Percentiles rank a stretch among this genome's conserved stretches.
Conservation (phyloP, 1,284 basidiomycete species). For the Cryptococcus sp. region DNA sequence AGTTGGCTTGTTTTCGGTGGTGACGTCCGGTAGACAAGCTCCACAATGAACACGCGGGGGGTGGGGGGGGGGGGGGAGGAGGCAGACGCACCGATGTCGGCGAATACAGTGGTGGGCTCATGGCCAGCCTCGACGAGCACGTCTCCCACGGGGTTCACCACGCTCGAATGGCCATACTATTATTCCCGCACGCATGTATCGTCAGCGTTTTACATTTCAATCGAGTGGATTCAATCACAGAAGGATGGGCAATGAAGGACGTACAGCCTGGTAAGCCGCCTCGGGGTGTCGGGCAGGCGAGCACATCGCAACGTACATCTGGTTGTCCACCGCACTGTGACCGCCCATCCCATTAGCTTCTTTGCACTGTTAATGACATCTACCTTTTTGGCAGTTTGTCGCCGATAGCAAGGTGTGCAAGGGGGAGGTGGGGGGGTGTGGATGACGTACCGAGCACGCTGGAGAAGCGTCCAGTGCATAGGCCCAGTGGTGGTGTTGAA, state of each 20-base stretch:
- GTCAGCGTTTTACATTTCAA: neutral
- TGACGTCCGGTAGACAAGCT: neutral
- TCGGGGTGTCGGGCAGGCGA: conserved; percentile 84
- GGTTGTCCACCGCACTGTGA: conserved; percentile 86
- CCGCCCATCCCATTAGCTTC: neutral
- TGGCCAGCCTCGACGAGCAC: conserved; percentile 75
- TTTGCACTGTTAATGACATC: neutral
- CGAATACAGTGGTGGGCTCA: conserved; percentile 74
- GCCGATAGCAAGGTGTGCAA: neutral
- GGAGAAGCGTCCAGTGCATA: conserved; percentile 92
- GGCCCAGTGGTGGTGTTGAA: conserved; percentile 81
- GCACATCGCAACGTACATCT: conserved; percentile 92
- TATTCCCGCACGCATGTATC: conserved; percentile 1
- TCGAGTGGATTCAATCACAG: neutral
- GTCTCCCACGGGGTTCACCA: conserved; percentile 78
- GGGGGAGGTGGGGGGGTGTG: no score
- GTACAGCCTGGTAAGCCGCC: conserved; percentile 79
- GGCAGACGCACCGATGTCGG: conserved; percentile 66
- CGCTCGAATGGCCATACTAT: conserved; percentile 88
- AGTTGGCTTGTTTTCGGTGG: neutral
- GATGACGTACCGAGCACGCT: conserved; percentile 71
- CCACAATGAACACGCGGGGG: neutral
- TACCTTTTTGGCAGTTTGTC: neutral
- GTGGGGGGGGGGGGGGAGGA: no score
- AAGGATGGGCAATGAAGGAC: conserved; percentile 42